Conservation (phyloP, 2,329 filamentous ascomycete genomes). For the Aspergillus quadricinctus region DNA sequence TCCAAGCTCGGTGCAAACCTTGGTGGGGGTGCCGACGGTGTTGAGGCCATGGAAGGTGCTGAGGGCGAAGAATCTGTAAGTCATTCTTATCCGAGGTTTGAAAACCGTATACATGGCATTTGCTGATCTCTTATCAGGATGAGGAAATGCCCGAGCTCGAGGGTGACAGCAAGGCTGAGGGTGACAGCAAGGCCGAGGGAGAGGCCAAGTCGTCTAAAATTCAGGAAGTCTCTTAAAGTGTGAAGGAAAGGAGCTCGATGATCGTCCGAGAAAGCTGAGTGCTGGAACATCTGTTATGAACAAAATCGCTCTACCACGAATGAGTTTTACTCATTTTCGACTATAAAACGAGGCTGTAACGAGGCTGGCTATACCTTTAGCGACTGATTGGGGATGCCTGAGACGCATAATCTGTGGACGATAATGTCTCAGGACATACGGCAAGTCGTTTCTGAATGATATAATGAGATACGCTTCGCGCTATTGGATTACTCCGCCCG, state of each 20-base stretch:
- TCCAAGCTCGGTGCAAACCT: slow-evolving; percentile 72
- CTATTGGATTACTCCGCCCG: neutral
- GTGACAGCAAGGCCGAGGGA: slow-evolving; percentile 37
- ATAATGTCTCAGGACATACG: slow-evolving; percentile 9
- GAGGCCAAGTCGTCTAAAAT: slow-evolving; percentile 32
- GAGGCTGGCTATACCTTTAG: neutral
- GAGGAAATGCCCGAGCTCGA: slow-evolving; percentile 79
- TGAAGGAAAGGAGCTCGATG: slow-evolving; percentile 14
- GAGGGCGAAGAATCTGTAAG: slow-evolving; percentile 41
- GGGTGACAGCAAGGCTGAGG: slow-evolving; percentile 41
- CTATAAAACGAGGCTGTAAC: neutral
- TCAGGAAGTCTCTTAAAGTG: slow-evolving; percentile 32
- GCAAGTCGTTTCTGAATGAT: slow-evolving; percentile 1
- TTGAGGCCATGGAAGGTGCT: slow-evolving; percentile 32
- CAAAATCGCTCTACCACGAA: neutral
- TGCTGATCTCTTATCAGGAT: slow-evolving; percentile 43
- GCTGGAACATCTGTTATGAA: slow-evolving; percentile 10
- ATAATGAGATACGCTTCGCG: neutral
- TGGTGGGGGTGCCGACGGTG: slow-evolving; percentile 41
- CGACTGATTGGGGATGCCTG: neutral
- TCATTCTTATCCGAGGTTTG: slow-evolving; percentile 11
- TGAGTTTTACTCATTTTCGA: neutral
- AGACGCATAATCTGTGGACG: neutral
- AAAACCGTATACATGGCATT: too few species aligned
- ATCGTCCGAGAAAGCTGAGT: slow-evolving; percentile 23